Conservation (phyloP, 2,329 filamentous ascomycete species). For the Ophidiomyces ophidiicola region DNA sequence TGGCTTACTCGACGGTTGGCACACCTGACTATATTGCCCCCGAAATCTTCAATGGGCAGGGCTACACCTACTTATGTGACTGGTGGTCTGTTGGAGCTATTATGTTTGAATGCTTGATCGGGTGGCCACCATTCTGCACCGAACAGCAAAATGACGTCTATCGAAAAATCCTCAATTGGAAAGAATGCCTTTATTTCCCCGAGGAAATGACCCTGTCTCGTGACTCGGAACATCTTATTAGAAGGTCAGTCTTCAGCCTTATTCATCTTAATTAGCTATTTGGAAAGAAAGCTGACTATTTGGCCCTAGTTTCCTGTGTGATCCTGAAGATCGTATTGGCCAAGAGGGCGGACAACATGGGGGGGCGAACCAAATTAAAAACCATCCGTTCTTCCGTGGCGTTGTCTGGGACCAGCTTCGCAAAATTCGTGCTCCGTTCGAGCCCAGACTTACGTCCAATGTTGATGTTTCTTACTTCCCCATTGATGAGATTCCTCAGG, state of each 20-base stretch:
- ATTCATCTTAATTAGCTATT: not conserved
- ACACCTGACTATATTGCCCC: constrained; percentile 98
- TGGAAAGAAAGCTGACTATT: constrained; percentile 3
- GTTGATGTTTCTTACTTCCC: constrained; percentile 98
- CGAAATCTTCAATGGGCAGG: constrained; percentile 93
- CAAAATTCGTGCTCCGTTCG: constrained; percentile 87
- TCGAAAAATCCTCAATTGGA: constrained; percentile 98
- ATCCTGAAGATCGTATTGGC: constrained; percentile 82
- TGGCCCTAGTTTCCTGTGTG: constrained; percentile 66
- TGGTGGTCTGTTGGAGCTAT: constrained; percentile 99
- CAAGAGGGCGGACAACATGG: constrained; percentile 47
- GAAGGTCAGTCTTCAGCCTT: constrained; percentile 51
- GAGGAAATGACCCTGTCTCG: constrained; percentile 80
- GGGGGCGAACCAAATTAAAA: constrained; percentile 84
- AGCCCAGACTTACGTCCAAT: constrained; percentile 82
- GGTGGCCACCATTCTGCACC: constrained; percentile 97
- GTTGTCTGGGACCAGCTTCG: constrained; percentile 91
- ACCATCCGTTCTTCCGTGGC: constrained; percentile 88
- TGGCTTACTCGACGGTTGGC: constrained; percentile 96
- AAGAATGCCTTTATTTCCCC: constrained; percentile 88
- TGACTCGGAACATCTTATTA: constrained; percentile 83
- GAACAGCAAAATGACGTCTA: constrained; percentile 97
- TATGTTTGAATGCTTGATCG: constrained; percentile 98
- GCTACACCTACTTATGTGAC: constrained; percentile 93
- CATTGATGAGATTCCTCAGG: constrained; percentile 95